Evolutionary conservation across 352 stramenopile species (phyloP), one percentile per base, ranked within the genome.

Genomic region (Globisporangium rhizosaccharum): DNA sequence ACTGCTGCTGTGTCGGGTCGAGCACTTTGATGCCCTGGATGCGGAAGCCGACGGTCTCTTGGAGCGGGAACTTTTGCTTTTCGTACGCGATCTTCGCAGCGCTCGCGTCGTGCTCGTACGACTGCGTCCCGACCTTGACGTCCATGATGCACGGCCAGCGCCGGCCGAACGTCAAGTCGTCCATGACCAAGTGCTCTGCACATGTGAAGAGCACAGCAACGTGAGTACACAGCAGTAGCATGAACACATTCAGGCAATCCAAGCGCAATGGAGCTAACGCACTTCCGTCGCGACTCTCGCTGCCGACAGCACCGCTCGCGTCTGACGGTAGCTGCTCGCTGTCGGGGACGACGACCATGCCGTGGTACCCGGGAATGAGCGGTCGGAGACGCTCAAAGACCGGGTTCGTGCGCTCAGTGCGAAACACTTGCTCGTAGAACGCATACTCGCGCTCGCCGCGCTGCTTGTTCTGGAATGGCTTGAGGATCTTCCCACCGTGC

Each of bases 51-150:
- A 97, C 85, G 18, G 50, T 72, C 59, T 82, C 73, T 69, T 98
- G 96, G 28, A 97, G 67, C 18, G 88, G 81, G 72, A 97, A 99
- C 63, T 99, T 99, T 48, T 72, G 72, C 54, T 70, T 76, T 67
- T 98, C 93, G 60, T 92, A 84, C 17, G 65, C 71, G 67, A 96
- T 87, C 67, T 98, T 98, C 47, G 94, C 90, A 17, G 72, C 36
- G 5, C 85, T 73, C 48, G 93, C 94, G 54, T 85, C 71, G 30
- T 90, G 75, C 65, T 98, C 96, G 66, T 94, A 98, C n/a, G 95
- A 97, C 65, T 87, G 77, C 39, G 80, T 93, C 48, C 96, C 96
- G 64, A 98, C 96, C 77, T 99, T 99, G 51, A 99, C 78, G 72
- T 99, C 96, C 76, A 99, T 97, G 51, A 98, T 86, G 68, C 92